phyloP scores from a whole-genome alignment of 129 eudicot species.

The Erigeron canadensis region DNA sequence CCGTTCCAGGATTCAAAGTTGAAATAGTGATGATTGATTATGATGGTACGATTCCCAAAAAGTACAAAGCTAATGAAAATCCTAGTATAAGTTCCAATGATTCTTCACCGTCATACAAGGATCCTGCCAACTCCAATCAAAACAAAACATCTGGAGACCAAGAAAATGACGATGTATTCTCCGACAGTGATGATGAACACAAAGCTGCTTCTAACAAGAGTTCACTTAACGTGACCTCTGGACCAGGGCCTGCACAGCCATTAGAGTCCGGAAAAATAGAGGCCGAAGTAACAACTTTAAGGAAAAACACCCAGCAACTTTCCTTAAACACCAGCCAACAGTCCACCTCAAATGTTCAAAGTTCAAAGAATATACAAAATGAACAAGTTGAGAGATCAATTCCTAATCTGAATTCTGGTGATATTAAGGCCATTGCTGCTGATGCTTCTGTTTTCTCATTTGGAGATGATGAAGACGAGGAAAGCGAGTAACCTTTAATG shows the following conservation, averaged over 20 bases:
- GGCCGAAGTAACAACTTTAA: constrained; percentile 23
- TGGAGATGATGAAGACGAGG: constrained; percentile 89
- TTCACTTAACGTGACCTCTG: constrained; percentile 28
- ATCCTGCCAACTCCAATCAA: constrained; percentile 27
- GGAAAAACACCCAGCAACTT: constrained; percentile 44
- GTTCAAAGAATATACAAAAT: constrained; percentile 20
- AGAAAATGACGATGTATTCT: constrained; percentile 72
- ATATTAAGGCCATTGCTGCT: constrained; percentile 90
- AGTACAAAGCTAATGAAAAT: constrained; percentile 30
- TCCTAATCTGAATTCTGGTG: constrained; percentile 55
- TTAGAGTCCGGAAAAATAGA: constrained; percentile 27
- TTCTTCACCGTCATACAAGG: constrained; percentile 38
- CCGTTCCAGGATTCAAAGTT: constrained; percentile 83
- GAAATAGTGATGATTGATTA: constrained; percentile 88
- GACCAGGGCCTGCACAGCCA: constrained; percentile 26
- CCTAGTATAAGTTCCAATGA: constrained; percentile 34
- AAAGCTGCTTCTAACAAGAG: constrained; percentile 37
- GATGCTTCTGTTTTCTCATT: constrained; percentile 96
- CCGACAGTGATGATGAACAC: constrained; percentile 77
- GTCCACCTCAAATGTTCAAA: constrained; percentile 15
- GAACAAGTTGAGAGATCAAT: constrained; percentile 30
- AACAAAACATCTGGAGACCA: constrained; percentile 42
- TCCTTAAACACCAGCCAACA: constrained; percentile 40
- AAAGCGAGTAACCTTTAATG: constrained; percentile 50
- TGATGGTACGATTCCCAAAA: constrained; percentile 59